These are phyloP conservation scores for Canna indica DNA, from an alignment of 176 grass and related monocot genomes.

Conservation along the genomic window DNA sequence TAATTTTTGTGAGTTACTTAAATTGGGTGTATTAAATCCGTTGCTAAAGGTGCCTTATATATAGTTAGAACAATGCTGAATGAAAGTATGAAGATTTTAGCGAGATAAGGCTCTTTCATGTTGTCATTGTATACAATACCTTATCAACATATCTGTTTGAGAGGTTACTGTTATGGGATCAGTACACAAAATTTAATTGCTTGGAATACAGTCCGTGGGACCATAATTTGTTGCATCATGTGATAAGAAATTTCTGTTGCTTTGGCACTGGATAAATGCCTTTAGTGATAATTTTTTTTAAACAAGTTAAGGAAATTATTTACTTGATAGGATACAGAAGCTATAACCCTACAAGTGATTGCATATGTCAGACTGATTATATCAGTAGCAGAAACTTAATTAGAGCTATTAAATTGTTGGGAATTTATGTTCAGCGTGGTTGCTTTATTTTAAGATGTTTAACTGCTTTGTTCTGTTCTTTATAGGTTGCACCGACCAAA, in stretches of 20 bases:
- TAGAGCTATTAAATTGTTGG: no score
- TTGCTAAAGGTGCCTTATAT: no score
- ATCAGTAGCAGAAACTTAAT: not conserved
- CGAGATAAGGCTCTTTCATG: no score
- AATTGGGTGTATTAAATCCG: no score
- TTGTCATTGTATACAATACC: no score
- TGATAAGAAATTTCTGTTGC: no score
- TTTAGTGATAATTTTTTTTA: not conserved
- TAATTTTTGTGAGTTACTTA: no score
- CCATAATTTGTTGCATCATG: not conserved
- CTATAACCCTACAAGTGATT: not conserved
- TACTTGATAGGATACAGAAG: not conserved
- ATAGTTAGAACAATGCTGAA: no score
- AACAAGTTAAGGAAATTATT: not conserved
- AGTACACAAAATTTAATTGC: not conserved
- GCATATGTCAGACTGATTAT: not conserved
- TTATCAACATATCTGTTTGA: no score
- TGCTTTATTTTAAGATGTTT: not conserved
- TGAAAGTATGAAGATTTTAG: no score
- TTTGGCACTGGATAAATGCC: not conserved
- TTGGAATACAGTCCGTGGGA: not conserved
- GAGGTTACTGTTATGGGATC: not conserved
- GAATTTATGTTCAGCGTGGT: not conserved
- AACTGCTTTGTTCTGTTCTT: not conserved
- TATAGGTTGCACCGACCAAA: slow-evolving; percentile 5